phyloP scores from a whole-genome alignment of 2,329 filamentous ascomycete species.

The Cryoendolithus antarcticus region DNA sequence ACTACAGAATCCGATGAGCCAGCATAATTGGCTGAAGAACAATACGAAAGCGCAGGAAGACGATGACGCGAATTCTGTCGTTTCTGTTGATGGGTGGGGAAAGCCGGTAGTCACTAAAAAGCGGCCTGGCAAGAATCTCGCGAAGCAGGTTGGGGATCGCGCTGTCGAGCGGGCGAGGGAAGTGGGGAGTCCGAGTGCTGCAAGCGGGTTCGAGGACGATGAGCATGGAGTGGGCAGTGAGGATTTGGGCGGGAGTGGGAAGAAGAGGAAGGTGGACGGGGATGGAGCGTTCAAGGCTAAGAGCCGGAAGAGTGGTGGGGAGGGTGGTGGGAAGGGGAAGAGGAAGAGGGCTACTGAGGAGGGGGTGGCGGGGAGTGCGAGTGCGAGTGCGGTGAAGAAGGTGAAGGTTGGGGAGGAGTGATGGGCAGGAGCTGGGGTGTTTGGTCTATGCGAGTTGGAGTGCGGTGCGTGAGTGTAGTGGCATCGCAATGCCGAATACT shows the following conservation, averaged over 20 bases:
- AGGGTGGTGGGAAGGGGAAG: conserved; percentile 27
- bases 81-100: conserved; percentile 51
- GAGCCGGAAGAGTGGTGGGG: conserved; percentile 29
- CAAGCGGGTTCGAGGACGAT: conserved; percentile 27
- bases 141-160: conserved; percentile 24
- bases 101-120: conserved; percentile 3
- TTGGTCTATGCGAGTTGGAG: too few relatives aligned
- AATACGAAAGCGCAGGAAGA: conserved; percentile 15
- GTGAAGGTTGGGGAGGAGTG: too few relatives aligned
- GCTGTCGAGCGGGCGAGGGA: conserved; percentile 22
- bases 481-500: too few relatives aligned
- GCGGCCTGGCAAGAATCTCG: conserved; percentile 15
- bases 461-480: too few relatives aligned
- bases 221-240: conserved; percentile 16
- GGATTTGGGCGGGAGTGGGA: conserved; percentile 23
- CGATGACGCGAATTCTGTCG: conserved; percentile 59
- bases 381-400: too few relatives aligned
- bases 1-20: conserved; percentile 72
- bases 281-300: conserved; percentile 37
- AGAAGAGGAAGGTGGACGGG: conserved; percentile 24
- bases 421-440: too few relatives aligned
- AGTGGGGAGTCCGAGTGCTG: conserved; percentile 21
- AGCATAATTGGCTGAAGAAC: conserved; percentile 75
- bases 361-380: not conserved
- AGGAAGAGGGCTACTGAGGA: conserved; percentile 20